Percentiles rank a stretch among this genome's conserved stretches.
Conservation (phyloP, 1,284 basidiomycete genomes). For the Mycosarcoma mackinlayi region DNA sequence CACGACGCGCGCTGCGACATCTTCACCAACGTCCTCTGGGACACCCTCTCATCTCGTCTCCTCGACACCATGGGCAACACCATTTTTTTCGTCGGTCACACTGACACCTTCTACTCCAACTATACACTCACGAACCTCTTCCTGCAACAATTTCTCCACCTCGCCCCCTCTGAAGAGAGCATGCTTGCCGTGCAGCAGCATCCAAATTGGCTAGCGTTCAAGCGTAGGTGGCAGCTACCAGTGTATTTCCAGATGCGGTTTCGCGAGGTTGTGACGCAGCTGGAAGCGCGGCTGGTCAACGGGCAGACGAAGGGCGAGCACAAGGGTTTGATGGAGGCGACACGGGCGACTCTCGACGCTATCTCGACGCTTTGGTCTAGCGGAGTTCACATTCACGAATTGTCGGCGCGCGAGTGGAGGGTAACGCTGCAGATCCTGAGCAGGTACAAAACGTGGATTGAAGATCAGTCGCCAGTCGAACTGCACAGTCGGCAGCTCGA, state of each 20-base stretch:
- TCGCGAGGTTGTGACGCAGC: slow-evolving; percentile 81
- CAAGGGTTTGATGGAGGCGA: slow-evolving; percentile 18
- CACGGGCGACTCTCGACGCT: slow-evolving; percentile 34
- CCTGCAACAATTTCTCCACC: slow-evolving; percentile 81
- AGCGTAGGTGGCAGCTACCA: slow-evolving; percentile 90
- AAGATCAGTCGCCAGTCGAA: slow-evolving; percentile 24
- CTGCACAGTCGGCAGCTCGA: slow-evolving; percentile 13
- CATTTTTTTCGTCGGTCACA: slow-evolving; percentile 89
- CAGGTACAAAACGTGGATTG: slow-evolving; percentile 61
- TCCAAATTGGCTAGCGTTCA: slow-evolving; percentile 78
- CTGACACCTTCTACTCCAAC: slow-evolving; percentile 84
- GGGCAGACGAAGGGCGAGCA: not conserved
- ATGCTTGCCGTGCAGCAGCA: slow-evolving; percentile 71
- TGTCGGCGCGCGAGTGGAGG: slow-evolving; percentile 60
- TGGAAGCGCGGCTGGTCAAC: slow-evolving; percentile 34
- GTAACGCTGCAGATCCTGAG: slow-evolving; percentile 62
- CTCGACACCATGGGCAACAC: slow-evolving; percentile 79
- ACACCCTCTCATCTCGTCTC: slow-evolving; percentile 80
- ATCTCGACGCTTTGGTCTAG: slow-evolving; percentile 52
- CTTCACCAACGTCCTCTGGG: slow-evolving; percentile 81
- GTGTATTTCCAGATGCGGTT: slow-evolving; percentile 98
- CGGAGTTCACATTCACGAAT: slow-evolving; percentile 49
- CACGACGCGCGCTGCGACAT: slow-evolving; percentile 39
- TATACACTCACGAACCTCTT: slow-evolving; percentile 86
- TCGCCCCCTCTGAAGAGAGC: slow-evolving; percentile 76